A percentile compares a stretch with the other conserved stretches of the same genome.
Conservation (phyloP, 495 filamentous ascomycete species). For the Cladorrhinum samala region DNA sequence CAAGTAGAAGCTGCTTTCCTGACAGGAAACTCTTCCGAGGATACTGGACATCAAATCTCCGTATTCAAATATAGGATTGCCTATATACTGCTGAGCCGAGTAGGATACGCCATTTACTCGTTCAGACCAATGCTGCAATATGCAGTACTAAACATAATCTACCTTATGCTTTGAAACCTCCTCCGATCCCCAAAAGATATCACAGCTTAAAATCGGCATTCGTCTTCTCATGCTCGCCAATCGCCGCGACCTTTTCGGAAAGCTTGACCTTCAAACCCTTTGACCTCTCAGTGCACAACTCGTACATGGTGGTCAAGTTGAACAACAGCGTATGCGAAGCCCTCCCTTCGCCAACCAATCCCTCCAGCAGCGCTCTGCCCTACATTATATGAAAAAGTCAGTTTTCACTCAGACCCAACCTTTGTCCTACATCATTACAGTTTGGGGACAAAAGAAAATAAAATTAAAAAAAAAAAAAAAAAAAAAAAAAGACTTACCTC, state of each 20-base stretch:
- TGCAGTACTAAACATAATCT: too few relatives aligned
- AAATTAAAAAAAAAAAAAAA: background rate
- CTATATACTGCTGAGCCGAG: too few relatives aligned
- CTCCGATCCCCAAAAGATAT: conserved; percentile 7
- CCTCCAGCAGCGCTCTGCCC: conserved; percentile 58
- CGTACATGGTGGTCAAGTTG: conserved; percentile 86
- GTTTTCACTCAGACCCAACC: too few relatives aligned
- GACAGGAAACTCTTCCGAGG: too few relatives aligned
- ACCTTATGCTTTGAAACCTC: too few relatives aligned
- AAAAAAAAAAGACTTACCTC: conserved; percentile 48
- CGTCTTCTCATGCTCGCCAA: conserved; percentile 52
- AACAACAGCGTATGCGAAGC: conserved; percentile 74
- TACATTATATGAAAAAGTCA: too few relatives aligned
- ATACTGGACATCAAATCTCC: too few relatives aligned
- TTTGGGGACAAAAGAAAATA: background rate
- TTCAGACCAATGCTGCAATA: too few relatives aligned
- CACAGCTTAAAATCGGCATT: conserved; percentile 76
- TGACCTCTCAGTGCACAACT: conserved; percentile 78
- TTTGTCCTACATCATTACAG: background rate
- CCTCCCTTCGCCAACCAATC: conserved; percentile 51
- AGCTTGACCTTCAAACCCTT: conserved; percentile 60
- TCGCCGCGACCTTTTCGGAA: conserved; percentile 59
- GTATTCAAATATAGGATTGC: too few relatives aligned
- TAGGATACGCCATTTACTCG: too few relatives aligned
- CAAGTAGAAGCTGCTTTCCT: too few relatives aligned